Conservation (phyloP, 441 rosid species). For the Eruca vesicaria region DNA sequence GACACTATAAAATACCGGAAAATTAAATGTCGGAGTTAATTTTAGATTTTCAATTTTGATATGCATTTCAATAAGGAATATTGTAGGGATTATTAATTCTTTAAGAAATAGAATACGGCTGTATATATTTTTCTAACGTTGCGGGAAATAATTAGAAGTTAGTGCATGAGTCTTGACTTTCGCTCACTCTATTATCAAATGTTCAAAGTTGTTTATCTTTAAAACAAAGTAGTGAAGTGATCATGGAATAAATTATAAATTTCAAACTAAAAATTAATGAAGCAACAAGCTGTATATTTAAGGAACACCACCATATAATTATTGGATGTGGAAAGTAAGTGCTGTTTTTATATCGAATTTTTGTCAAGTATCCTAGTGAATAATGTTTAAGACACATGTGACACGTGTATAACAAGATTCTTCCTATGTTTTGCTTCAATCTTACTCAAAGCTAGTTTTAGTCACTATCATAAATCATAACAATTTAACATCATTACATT, state of each 20-base stretch:
- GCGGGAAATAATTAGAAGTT: not conserved
- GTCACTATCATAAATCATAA: constrained; percentile 31
- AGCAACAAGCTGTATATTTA: constrained; percentile 8
- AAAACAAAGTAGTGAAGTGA: constrained; percentile 18
- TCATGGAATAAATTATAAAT: constrained; percentile 23
- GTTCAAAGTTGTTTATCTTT: not conserved
- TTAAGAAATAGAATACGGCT: not conserved
- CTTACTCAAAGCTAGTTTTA: constrained; percentile 31
- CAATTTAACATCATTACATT: constrained; percentile 3
- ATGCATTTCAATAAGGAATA: not conserved
- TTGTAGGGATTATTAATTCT: not conserved
- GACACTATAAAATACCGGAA: not conserved
- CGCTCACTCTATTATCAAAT: not conserved
- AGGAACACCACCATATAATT: not conserved
- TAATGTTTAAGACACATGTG: constrained; percentile 21
- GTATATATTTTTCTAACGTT: not conserved
- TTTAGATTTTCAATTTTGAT: not conserved
- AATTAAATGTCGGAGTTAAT: not conserved
- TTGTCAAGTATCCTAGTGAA: not conserved
- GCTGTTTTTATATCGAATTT: constrained; percentile 7
- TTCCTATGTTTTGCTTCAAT: constrained; percentile 30
- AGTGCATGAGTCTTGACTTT: constrained; percentile 12
- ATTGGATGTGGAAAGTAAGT: constrained; percentile 27
- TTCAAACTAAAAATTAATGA: not conserved
- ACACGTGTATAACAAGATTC: constrained; percentile 24